These are phyloP conservation scores for Eutrema japonicum DNA, from an alignment of 345 rosid species.

Conservation along the genomic window DNA sequence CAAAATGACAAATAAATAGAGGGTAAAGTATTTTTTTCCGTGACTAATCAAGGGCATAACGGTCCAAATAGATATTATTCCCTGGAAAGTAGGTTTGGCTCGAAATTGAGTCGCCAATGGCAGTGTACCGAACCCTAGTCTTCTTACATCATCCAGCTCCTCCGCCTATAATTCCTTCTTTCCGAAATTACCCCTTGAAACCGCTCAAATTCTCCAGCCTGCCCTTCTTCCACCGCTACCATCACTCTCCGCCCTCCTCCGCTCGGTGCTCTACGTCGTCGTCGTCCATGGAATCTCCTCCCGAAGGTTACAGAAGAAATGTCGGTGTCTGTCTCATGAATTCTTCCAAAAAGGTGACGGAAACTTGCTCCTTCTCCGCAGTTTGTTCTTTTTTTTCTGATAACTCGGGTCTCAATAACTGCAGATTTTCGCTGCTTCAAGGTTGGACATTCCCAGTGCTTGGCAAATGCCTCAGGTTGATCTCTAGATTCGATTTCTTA, in stretches of 20 bases:
- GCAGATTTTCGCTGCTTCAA: slow-evolving; percentile 87
- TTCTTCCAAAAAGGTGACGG: slow-evolving; percentile 70
- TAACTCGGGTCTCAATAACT: slow-evolving; percentile 6
- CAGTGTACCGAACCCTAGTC: slow-evolving; percentile 44
- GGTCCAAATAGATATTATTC: not conserved
- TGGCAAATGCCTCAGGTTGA: slow-evolving; percentile 99
- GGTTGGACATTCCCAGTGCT: slow-evolving; percentile 80
- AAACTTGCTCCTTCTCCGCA: slow-evolving; percentile 8
- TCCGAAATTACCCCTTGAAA: slow-evolving; percentile 45
- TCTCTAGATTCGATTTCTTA: not conserved
- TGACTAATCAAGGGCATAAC: not conserved
- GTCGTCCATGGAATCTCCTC: slow-evolving; percentile 81
- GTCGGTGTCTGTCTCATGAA: slow-evolving; percentile 92
- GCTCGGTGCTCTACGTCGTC: slow-evolving; percentile 42
- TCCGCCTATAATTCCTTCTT: slow-evolving; percentile 23
- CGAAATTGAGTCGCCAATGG: slow-evolving; percentile 35
- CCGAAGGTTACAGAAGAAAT: slow-evolving; percentile 86
- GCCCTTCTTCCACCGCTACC: slow-evolving; percentile 35
- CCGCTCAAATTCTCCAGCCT: slow-evolving; percentile 38
- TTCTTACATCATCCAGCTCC: slow-evolving; percentile 22
- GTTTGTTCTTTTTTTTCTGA: not conserved
- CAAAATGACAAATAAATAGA: too few species aligned
- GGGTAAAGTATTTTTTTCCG: too few species aligned
- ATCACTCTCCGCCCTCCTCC: slow-evolving; percentile 30
- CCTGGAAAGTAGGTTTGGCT: not conserved